Conservation (phyloP, 1,284 basidiomycete species). For the Ganoderma sinense region DNA sequence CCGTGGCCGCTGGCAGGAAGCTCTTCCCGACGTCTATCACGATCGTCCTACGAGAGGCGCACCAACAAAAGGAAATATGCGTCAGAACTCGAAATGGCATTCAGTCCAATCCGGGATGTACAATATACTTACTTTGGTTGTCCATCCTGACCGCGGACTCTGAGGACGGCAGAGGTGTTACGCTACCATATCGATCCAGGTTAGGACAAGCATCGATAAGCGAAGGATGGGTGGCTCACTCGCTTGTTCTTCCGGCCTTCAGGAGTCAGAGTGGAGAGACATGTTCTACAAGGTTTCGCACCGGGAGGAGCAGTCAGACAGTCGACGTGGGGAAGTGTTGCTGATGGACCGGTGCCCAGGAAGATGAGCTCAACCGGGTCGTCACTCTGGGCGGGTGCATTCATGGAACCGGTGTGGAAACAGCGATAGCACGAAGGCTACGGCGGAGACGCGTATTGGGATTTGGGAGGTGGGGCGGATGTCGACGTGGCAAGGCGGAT, state of each 20-base stretch:
- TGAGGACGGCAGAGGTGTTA: constrained; percentile 76
- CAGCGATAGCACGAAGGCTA: no score
- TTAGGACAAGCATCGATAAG: neutral
- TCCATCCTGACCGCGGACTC: constrained; percentile 59
- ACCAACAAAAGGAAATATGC: neutral
- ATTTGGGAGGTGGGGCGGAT: no score
- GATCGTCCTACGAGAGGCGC: constrained; percentile 73
- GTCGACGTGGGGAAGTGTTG: constrained; percentile 67
- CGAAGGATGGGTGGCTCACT: constrained; percentile 26
- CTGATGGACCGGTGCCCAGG: constrained; percentile 80
- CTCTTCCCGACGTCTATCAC: constrained; percentile 86
- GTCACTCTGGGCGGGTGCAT: no score
- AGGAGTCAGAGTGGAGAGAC: constrained; percentile 66
- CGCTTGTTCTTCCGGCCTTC: constrained; percentile 80
- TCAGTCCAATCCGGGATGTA: neutral
- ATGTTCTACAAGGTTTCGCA: constrained; percentile 63
- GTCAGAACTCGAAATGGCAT: neutral
- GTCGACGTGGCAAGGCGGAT: no score
- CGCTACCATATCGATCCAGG: constrained; percentile 41
- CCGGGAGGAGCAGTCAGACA: constrained; percentile 67
- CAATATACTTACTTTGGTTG: constrained; percentile 57
- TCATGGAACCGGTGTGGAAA: no score
- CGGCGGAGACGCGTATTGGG: no score
- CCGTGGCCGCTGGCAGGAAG: constrained; percentile 76
- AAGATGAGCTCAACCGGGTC: constrained; percentile 65